Percentiles rank a stretch among this genome's conserved stretches.
Evolutionary conservation across 345 rosid species (phyloP).

Genomic region (Eucalyptus rudis): DNA sequence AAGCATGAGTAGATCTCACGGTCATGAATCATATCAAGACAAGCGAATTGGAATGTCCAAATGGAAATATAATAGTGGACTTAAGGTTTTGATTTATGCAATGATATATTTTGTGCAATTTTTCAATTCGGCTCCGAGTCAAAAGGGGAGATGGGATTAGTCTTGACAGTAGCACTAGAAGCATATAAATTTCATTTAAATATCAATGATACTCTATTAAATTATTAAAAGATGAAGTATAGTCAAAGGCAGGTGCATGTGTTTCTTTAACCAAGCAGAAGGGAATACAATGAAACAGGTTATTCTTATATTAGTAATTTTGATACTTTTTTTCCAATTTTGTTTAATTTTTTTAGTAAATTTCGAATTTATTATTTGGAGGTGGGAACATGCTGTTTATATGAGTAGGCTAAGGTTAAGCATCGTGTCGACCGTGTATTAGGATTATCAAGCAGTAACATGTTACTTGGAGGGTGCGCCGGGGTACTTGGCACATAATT

Average conservation of each 20-base stretch:
- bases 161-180: not conserved
- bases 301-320: not conserved
- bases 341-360: not conserved
- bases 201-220: not conserved
- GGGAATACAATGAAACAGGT: not conserved
- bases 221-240: not conserved
- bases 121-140: not conserved
- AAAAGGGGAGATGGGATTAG: not conserved
- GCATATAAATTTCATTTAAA: not conserved
- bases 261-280: not conserved
- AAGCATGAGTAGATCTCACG: not conserved
- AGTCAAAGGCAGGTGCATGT: not conserved
- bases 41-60: not conserved
- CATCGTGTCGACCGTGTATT: not conserved
- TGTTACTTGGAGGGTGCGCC: not conserved
- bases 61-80: not conserved
- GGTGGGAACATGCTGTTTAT: not conserved
- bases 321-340: not conserved
- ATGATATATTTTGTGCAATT: not conserved
- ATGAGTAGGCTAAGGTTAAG: not conserved
- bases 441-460: not conserved
- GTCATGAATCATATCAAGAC: not conserved
- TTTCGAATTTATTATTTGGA: not conserved
- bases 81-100: not conserved
- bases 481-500: not conserved